Conservation (phyloP, 805 yeast species). For the Starmera caribaea region DNA sequence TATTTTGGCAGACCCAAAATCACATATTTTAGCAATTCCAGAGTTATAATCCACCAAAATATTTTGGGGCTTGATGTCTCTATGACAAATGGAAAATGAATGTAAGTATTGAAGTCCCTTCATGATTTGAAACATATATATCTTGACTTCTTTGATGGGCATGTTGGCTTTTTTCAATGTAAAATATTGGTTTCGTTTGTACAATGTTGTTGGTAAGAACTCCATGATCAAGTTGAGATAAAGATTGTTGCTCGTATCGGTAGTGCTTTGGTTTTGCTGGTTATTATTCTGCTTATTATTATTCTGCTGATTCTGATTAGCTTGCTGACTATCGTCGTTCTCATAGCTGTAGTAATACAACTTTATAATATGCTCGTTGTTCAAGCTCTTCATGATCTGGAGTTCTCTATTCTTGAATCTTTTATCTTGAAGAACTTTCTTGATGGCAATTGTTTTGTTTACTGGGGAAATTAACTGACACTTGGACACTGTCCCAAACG, state of each 20-base stretch:
- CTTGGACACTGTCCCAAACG: slow-evolving; percentile 97
- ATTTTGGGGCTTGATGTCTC: slow-evolving; percentile 90
- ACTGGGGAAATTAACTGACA: slow-evolving; percentile 67
- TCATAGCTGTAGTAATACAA: slow-evolving; percentile 83
- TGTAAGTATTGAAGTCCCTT: slow-evolving; percentile 77
- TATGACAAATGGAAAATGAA: slow-evolving; percentile 74
- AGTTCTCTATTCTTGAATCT: slow-evolving; percentile 91
- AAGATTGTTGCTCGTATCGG: slow-evolving; percentile 44
- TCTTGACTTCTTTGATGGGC: slow-evolving; percentile 85
- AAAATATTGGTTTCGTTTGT: slow-evolving; percentile 81
- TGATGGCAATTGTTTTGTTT: slow-evolving; percentile 74
- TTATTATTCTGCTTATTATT: not conserved
- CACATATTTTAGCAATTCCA: slow-evolving; percentile 86
- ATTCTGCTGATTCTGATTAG: too few species aligned
- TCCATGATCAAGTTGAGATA: slow-evolving; percentile 87
- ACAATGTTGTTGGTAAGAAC: slow-evolving; percentile 91
- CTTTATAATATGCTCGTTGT: slow-evolving; percentile 82
- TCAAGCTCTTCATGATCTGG: slow-evolving; percentile 86
- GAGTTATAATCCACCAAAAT: slow-evolving; percentile 76
- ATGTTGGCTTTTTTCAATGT: slow-evolving; percentile 63
- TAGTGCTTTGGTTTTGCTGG: not conserved
- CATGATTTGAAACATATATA: slow-evolving; percentile 69
- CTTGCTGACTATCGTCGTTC: slow-evolving; percentile 30
- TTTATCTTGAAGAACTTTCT: slow-evolving; percentile 92
- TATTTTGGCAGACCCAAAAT: slow-evolving; percentile 92